Base-by-base conservation (phyloP, 2,329 filamentous ascomycete genomes). In the Penicillium sp. region DNA sequence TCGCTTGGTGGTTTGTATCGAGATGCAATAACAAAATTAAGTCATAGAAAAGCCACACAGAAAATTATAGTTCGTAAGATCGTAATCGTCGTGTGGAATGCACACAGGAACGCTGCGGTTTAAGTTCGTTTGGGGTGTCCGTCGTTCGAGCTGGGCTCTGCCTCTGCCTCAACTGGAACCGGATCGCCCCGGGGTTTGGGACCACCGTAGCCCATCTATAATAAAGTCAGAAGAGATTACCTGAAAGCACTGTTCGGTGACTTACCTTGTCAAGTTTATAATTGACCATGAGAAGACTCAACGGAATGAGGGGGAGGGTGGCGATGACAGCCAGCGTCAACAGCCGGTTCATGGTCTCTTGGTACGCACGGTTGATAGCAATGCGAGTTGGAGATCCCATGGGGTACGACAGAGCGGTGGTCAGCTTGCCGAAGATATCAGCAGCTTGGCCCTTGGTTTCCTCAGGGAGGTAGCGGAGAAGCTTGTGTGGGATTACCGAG, bases 311-410 rank as follows among this genome's bases (percentile, higher is more conserved):
- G 2, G 84, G 85, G 17, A 84, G 72, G 12, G 81, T 75, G 33
- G 81, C 78, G 52, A 80, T 74, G 10, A 84, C 70, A 2, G 83
- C 82, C 47, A 84, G 74, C 11, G 78, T 79, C 42, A 87, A 69
- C 17, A 87, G 74, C 57, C 78, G 80, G 28, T 79, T 79, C 82
- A 87, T 86, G 3, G 84, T 85, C 69, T 87, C 84, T 66, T 86
- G 82, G 59, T 89, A 89, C 1, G 84, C 81, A 33, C 77, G 77
- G 56, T 85, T 83, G 66, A 89, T 88, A 1, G 85, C 86, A 12
- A 77, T 69, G 33, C 85, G 74, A 19, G 80, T 83, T 0, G 80
- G 78, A 5, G 77, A 81, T 8, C 84, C 85, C 73, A 81, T 77
- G 0, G 78, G 74, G 59, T 84, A 88, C 1, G 79, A 80, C 41